Conservation (phyloP, 31 red algal species). For the Bonnemaisonia californica region DNA sequence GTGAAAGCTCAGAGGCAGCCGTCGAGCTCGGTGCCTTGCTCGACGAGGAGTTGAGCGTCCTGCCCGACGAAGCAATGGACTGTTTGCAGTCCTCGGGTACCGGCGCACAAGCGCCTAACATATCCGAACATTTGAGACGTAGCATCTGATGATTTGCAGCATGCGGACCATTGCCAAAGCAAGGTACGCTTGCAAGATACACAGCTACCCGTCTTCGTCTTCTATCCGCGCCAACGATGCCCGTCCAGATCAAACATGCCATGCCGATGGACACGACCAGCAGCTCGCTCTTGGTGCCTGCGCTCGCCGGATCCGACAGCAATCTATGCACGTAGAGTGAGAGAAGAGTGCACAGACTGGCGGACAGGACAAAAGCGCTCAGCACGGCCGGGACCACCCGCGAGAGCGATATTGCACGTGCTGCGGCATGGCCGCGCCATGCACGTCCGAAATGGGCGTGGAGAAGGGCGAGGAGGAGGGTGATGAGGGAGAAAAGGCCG, state of each 20-base stretch:
- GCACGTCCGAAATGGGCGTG: constrained; percentile 24
- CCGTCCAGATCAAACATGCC: constrained; percentile 22
- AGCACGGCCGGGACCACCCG: constrained; percentile 29
- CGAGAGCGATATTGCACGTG: constrained; percentile 29
- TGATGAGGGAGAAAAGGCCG: constrained; percentile 1
- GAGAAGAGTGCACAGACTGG: constrained; percentile 18
- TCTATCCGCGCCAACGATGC: constrained; percentile 41
- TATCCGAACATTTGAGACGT: constrained; percentile 7
- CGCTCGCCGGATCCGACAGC: constrained; percentile 4
- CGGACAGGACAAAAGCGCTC: constrained; percentile 3
- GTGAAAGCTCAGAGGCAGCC: neutral
- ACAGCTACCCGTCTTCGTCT: constrained; percentile 38
- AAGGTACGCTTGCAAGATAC: constrained; percentile 29
- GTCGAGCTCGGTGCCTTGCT: neutral
- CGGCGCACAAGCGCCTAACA: no score
- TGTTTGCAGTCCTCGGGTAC: no score
- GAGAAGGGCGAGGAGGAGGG: constrained; percentile 17
- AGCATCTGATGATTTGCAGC: constrained; percentile 35
- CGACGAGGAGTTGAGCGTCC: no score
- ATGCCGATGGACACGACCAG: constrained; percentile 16
- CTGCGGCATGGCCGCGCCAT: constrained; percentile 33
- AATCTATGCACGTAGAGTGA: constrained; percentile 46
- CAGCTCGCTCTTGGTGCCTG: constrained; percentile 43
- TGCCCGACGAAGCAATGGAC: no score
- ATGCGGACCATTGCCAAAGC: constrained; percentile 52